phyloP scores from a whole-genome alignment of 371 early-diverging fungal genomes.

The Rhizomucor pusillus region DNA sequence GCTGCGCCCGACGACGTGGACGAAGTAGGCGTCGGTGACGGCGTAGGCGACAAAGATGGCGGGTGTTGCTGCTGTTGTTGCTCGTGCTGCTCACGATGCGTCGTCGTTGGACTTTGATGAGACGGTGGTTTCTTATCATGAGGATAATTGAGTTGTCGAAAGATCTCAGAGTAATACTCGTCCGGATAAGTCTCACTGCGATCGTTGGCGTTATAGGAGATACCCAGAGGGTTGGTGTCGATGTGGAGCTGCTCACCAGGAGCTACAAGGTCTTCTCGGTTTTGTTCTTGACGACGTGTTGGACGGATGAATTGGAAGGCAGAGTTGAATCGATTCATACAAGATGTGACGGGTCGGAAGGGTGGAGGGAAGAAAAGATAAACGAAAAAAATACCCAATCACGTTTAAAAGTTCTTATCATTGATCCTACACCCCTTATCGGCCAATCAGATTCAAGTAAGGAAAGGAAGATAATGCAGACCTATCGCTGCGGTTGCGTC shows the following conservation, averaged over 20 bases:
- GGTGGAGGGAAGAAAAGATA: background rate
- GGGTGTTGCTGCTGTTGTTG: background rate
- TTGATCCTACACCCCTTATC: conserved; percentile 1
- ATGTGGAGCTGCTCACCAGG: conserved; percentile 11
- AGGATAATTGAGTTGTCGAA: conserved; percentile 21
- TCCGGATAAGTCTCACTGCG: conserved; percentile 4
- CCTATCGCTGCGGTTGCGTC: no score
- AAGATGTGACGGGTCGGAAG: no score
- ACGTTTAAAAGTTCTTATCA: no score
- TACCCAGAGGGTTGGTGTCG: conserved; percentile 24
- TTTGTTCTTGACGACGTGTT: conserved; percentile 1
- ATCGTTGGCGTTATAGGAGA: conserved; percentile 7
- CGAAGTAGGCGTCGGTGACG: conserved; percentile 14
- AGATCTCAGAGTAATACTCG: conserved; percentile 13
- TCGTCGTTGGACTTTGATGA: conserved; percentile 1
- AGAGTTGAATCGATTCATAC: background rate
- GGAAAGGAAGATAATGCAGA: no score
- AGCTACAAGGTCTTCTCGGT: background rate
- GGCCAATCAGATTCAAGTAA: conserved; percentile 9
- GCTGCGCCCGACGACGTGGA: conserved; percentile 9
- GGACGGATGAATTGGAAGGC: background rate
- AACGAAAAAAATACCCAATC: no score
- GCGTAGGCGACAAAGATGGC: conserved; percentile 7
- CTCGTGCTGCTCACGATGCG: background rate
- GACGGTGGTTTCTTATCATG: conserved; percentile 5